Percentiles rank a stretch among this genome's conserved stretches.
These are phyloP conservation scores for Hamigera avellanea DNA, from an alignment of 495 filamentous ascomycete genomes.

Conservation along the genomic window DNA sequence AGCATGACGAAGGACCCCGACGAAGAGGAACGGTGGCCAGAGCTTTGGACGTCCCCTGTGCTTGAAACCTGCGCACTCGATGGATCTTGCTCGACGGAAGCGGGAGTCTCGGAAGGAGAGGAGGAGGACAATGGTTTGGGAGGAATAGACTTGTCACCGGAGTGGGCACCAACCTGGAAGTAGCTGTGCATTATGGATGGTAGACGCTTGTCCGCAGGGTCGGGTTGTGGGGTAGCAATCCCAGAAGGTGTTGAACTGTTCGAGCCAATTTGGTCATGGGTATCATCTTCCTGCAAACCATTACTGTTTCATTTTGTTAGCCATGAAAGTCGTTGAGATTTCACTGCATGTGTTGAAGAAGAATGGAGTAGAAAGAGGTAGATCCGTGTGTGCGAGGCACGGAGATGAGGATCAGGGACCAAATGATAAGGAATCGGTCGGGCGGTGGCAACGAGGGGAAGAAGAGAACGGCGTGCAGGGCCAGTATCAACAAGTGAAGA, in stretches of 20 bases:
- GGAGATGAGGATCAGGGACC: no score
- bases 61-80: constrained; percentile 8
- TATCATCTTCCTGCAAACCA: constrained; percentile 50
- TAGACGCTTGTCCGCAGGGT: constrained; percentile 78
- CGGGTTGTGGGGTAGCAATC: constrained; percentile 76
- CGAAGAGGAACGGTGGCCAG: constrained; percentile 15
- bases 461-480: no score
- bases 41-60: constrained; percentile 10
- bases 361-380: background rate
- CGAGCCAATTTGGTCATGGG: constrained; percentile 65
- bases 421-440: no score
- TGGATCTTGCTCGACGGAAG: constrained; percentile 25
- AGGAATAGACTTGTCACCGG: constrained; percentile 40
- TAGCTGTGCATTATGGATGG: constrained; percentile 90
- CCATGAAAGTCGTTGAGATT: constrained; percentile 2
- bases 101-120: constrained; percentile 28
- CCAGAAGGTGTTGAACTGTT: constrained; percentile 71
- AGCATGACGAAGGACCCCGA: constrained; percentile 29
- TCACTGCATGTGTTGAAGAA: background rate
- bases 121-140: constrained; percentile 33
- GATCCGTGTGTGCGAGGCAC: background rate
- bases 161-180: constrained; percentile 84
- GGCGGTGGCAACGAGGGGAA: no score
- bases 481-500: no score
- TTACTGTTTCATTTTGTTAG: constrained; percentile 18